A percentile compares a stretch with the other conserved stretches of the same genome.
Evolutionary conservation across 1,284 basidiomycete species (phyloP).

Genomic region (Boletus sp.): DNA sequence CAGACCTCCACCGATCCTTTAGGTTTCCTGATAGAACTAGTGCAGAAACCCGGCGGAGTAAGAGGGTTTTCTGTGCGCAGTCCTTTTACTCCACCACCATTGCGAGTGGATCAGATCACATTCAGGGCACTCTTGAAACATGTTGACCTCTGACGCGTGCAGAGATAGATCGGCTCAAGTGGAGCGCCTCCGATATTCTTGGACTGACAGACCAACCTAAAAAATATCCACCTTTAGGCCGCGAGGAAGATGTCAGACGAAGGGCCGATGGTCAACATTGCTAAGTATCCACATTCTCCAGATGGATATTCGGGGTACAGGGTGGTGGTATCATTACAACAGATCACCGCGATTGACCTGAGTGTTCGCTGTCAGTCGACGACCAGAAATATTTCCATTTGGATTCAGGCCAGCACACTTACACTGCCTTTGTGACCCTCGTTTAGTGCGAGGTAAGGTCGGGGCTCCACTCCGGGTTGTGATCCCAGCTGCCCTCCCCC

Average conservation of each 20-base stretch:
- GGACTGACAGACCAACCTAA: not conserved
- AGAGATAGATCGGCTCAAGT: not conserved
- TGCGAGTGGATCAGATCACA: not conserved
- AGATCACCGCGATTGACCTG: slow-evolving; percentile 9
- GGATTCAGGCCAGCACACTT: slow-evolving; percentile 1
- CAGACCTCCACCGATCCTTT: not conserved
- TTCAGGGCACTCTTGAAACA: not conserved
- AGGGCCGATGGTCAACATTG: not conserved
- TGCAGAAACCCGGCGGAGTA: not conserved
- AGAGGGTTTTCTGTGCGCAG: not conserved
- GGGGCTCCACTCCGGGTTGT: not conserved
- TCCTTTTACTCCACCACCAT: not conserved
- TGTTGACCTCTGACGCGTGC: not conserved
- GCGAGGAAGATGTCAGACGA: slow-evolving; percentile 2
- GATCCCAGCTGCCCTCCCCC: not conserved
- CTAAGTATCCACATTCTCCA: slow-evolving; percentile 2
- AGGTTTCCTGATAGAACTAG: not conserved
- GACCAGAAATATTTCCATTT: not conserved
- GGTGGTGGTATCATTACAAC: slow-evolving; percentile 7
- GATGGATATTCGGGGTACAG: slow-evolving; percentile 17
- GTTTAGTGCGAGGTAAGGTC: not conserved
- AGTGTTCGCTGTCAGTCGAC: slow-evolving; percentile 11
- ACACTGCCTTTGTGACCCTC: not conserved
- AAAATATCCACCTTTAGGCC: slow-evolving; percentile 5
- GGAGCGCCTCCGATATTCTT: slow-evolving; percentile 1